phyloP scores from a whole-genome alignment of 129 eudicot species.

The Ambrosia artemisiifolia region DNA sequence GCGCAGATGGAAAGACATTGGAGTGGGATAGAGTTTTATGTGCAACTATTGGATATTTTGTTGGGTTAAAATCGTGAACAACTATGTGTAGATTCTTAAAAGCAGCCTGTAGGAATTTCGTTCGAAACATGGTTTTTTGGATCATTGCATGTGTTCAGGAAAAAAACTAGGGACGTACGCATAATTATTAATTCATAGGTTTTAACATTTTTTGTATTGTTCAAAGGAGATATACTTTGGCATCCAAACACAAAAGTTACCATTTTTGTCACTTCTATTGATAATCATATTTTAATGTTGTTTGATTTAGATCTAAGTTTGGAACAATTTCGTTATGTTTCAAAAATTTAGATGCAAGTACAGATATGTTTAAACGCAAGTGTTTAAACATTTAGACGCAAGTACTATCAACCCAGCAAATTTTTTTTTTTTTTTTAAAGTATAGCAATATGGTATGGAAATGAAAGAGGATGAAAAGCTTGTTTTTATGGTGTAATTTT shows the following conservation, averaged over 20 bases:
- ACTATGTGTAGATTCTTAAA: conserved; percentile 19
- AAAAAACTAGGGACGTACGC: conserved; percentile 11
- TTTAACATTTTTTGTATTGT: conserved; percentile 9
- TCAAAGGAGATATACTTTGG: conserved; percentile 16
- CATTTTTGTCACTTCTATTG: neutral
- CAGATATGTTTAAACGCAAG: too few relatives aligned
- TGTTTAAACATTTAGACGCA: too few relatives aligned
- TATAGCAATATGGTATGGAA: too few relatives aligned
- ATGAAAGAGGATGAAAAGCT: too few relatives aligned
- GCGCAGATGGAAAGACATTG: conserved; percentile 7
- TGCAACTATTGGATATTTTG: conserved; percentile 7
- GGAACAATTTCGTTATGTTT: neutral
- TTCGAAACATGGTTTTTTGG: conserved; percentile 5
- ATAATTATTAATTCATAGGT: conserved; percentile 23
- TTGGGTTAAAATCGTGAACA: conserved; percentile 13
- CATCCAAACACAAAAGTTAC: conserved; percentile 9
- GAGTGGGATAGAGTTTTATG: conserved; percentile 12
- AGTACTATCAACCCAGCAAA: too few relatives aligned
- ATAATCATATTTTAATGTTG: neutral
- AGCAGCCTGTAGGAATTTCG: conserved; percentile 11
- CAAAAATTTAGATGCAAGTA: too few relatives aligned
- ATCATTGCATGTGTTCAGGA: neutral
- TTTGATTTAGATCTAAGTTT: neutral
- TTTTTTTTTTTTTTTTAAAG: too few relatives aligned
- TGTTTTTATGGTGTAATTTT: too few relatives aligned